These are phyloP conservation scores for Musa acuminata DNA, from an alignment of 176 grass and related monocot genomes.

Conservation along the genomic window DNA sequence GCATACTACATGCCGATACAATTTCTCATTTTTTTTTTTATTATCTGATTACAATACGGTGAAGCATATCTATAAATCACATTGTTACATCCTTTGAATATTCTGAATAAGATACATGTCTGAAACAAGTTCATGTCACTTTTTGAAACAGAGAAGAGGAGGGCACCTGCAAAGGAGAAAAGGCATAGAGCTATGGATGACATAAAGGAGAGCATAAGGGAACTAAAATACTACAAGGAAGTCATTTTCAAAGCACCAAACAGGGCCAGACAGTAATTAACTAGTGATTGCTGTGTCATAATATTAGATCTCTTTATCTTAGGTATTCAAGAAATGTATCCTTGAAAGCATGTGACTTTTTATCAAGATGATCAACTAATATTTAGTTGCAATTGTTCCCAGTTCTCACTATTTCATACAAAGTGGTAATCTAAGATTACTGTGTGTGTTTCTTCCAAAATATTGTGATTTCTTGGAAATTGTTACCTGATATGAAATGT, in stretches of 20 bases:
- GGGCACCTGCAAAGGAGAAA: slow-evolving; percentile 50
- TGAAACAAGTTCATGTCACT: neutral
- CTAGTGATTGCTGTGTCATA: neutral
- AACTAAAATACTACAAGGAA: slow-evolving; percentile 77
- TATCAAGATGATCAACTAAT: too few species aligned
- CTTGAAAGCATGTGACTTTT: too few species aligned
- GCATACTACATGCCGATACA: too few species aligned
- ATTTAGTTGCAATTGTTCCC: too few species aligned
- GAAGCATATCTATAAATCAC: neutral
- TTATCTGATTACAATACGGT: neutral
- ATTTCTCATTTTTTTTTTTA: too few species aligned
- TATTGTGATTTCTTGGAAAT: too few species aligned
- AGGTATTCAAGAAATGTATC: neutral
- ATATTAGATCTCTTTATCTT: neutral
- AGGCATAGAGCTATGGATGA: slow-evolving; percentile 87
- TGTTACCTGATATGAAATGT: too few species aligned
- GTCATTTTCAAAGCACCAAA: slow-evolving; percentile 61
- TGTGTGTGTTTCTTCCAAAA: too few species aligned
- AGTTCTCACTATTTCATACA: too few species aligned
- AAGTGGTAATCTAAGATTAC: too few species aligned
- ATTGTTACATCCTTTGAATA: neutral
- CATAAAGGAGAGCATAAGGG: slow-evolving; percentile 69
- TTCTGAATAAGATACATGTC: neutral
- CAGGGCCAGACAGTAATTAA: slow-evolving; percentile 29
- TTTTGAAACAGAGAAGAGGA: slow-evolving; percentile 45